A percentile compares a stretch with the other conserved stretches of the same genome.
Evolutionary conservation across 164 flowering plant genomes (phyloP).

Genomic region (Dillenia turbinata): DNA sequence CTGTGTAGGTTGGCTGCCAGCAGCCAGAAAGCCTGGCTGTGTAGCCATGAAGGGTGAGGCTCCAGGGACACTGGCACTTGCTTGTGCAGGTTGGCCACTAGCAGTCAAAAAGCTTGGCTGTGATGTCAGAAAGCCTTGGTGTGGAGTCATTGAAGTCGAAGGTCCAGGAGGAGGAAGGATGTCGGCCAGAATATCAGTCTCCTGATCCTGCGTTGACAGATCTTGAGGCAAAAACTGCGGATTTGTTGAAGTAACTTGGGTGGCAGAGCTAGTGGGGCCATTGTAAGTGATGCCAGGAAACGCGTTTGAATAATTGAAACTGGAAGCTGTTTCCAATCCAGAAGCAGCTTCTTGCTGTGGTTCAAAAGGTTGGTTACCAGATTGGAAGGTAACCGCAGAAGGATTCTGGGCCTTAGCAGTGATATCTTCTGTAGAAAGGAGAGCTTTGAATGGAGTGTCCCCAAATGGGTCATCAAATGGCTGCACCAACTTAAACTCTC

Average conservation of each 20-base stretch:
- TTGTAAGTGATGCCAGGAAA: constrained; percentile 38
- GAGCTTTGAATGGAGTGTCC: constrained; percentile 84
- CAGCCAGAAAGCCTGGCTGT: constrained; percentile 16
- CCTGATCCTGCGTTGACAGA: constrained; percentile 23
- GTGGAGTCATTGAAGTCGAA: constrained; percentile 24
- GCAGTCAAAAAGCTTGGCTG: constrained; percentile 31
- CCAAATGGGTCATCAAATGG: constrained; percentile 90
- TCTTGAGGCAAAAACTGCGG: constrained; percentile 40
- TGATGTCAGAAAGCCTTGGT: constrained; percentile 23
- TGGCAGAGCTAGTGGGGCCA: constrained; percentile 17
- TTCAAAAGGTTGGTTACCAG: constrained; percentile 27
- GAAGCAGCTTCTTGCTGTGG: constrained; percentile 23
- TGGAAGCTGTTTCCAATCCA: constrained; percentile 20
- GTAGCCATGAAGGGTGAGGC: constrained; percentile 17
- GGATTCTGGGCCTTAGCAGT: constrained; percentile 30
- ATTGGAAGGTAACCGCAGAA: constrained; percentile 29
- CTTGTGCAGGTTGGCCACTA: constrained; percentile 21
- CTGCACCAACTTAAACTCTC: constrained; percentile 33
- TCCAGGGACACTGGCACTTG: constrained; percentile 12
- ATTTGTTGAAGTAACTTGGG: constrained; percentile 34
- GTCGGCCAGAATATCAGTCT: constrained; percentile 69
- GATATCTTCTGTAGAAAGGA: constrained; percentile 36
- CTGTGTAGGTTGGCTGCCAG: constrained; percentile 14
- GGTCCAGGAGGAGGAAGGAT: constrained; percentile 68
- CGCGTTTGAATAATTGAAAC: constrained; percentile 41